These are phyloP conservation scores for Microsporum ferrugineum DNA, from an alignment of 2,329 filamentous ascomycete genomes.

Conservation along the genomic window DNA sequence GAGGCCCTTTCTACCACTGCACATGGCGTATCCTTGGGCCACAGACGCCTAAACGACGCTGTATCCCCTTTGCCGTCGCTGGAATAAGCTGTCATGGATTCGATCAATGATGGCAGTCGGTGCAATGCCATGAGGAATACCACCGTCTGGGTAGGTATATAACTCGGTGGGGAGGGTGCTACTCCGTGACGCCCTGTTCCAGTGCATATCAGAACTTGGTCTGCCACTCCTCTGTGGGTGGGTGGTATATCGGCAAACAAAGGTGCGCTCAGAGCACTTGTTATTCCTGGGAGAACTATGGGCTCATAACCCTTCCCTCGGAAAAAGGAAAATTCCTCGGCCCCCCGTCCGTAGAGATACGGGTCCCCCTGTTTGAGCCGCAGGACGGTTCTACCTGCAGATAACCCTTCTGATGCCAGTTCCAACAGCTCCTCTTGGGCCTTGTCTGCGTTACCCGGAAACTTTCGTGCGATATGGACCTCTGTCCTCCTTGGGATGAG, in stretches of 20 bases:
- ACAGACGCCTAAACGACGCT: conserved; percentile 31
- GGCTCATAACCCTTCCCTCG: conserved; percentile 55
- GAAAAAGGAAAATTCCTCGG: conserved; percentile 86
- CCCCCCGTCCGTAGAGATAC: conserved; percentile 89
- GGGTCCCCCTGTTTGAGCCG: conserved; percentile 94
- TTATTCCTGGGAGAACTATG: conserved; percentile 77
- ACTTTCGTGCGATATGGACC: conserved; percentile 89
- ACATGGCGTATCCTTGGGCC: conserved; percentile 71
- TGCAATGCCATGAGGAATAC: conserved; percentile 95
- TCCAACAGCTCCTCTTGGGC: conserved; percentile 83
- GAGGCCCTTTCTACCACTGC: conserved; percentile 88
- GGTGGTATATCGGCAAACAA: conserved; percentile 79
- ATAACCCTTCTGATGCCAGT: conserved; percentile 59
- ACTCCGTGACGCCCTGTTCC: conserved; percentile 87
- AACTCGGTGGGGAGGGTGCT: conserved; percentile 69
- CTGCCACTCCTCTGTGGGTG: conserved; percentile 79
- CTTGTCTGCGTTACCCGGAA: conserved; percentile 88
- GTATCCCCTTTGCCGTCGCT: conserved; percentile 19
- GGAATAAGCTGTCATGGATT: conserved; percentile 47
- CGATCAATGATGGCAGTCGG: conserved; percentile 61
- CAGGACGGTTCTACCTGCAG: conserved; percentile 65
- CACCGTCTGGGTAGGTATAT: conserved; percentile 63
- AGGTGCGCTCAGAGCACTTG: conserved; percentile 73
- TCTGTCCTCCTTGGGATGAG: conserved; percentile 81
- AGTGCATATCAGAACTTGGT: conserved; percentile 92